Base-by-base conservation (phyloP, 176 grass and related monocot species). In the Pontederia crassipes region DNA sequence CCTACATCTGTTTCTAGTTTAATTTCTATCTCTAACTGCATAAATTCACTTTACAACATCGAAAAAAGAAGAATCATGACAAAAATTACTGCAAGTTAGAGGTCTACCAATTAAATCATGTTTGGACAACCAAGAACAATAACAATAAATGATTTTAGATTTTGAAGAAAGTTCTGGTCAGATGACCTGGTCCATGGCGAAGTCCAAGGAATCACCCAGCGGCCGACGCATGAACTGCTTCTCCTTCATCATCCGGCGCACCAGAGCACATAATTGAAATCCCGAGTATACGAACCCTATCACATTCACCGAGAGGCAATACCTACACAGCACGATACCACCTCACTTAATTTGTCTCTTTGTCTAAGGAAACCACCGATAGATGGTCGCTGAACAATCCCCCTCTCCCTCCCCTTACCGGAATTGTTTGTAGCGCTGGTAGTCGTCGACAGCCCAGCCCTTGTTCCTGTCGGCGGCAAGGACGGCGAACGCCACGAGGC, bases 131-230 rank as follows among this genome's bases (percentile, higher is more conserved):
- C 32, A 40, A 40, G 32, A 40, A 40, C 2, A 40, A 7, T 40
- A 40, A 40, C 32, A 40, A 40, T 4, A 40, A 40, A 40, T 7
- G 0, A 40, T 40, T 4, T 40, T 7, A 40, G 4, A 40, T 3
- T 40, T 40, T 4, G 6, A 40, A 57, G 75, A 75, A 58, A 65
- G 54, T 3, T 27, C 10, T 16, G 14, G 55, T 49, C 57, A 14
- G 71, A 62, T 55, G 65, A 92, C 93, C 87, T 98, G 93, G 83
- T 98, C 93, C 93, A 98, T 86, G 68, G 71, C 14, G 49, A 98
- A 98, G 68, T 92, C 93, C 29, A 98, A 92, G 54, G 85, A 85
- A 67, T 83, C 28, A 0, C 87, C 79, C 24, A 58, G 55, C 24
- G 71, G 84, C 60, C 82, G 84, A 20, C 58, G 27, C 11, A 83